Percentiles rank a stretch among this genome's conserved stretches.
Conservation (phyloP, 306 rosid genomes). For the Casuarina glauca region DNA sequence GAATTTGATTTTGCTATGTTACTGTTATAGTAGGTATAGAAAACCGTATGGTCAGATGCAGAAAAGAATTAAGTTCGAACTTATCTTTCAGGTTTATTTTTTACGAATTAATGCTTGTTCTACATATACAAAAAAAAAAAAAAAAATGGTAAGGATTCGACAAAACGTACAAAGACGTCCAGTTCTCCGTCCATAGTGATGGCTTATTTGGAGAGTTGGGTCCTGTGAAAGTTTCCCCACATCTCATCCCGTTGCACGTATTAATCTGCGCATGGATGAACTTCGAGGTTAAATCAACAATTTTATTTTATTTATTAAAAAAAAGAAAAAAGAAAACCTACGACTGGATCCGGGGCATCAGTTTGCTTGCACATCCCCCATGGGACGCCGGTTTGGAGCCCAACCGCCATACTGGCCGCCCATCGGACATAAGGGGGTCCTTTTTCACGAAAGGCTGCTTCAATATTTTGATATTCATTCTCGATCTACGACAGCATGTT, state of each 20-base stretch:
- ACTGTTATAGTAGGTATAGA: too few relatives aligned
- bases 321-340: slow-evolving; percentile 9
- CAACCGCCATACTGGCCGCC: slow-evolving; percentile 78
- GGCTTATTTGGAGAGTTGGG: slow-evolving; percentile 79
- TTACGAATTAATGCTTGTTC: too few relatives aligned
- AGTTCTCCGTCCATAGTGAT: slow-evolving; percentile 73
- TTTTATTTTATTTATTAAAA: too few relatives aligned
- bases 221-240: slow-evolving; percentile 69
- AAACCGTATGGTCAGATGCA: too few relatives aligned
- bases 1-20: too few relatives aligned
- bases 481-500: slow-evolving; percentile 45
- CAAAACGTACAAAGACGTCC: slow-evolving; percentile 68
- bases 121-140: too few relatives aligned
- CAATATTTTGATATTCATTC: slow-evolving; percentile 67
- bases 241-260: slow-evolving; percentile 77
- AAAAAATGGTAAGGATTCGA: background rate
- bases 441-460: slow-evolving; percentile 47
- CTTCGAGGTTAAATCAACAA: background rate
- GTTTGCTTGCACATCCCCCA: slow-evolving; percentile 89
- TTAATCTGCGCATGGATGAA: slow-evolving; percentile 44
- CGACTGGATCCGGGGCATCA: slow-evolving; percentile 85
- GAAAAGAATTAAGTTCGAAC: too few relatives aligned
- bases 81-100: too few relatives aligned
- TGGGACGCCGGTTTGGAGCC: slow-evolving; percentile 64
- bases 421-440: slow-evolving; percentile 50